Evolutionary conservation across 441 rosid genomes (phyloP), one percentile per base, ranked within the genome.

Genomic region (Bocquillonia castaneifolia): DNA sequence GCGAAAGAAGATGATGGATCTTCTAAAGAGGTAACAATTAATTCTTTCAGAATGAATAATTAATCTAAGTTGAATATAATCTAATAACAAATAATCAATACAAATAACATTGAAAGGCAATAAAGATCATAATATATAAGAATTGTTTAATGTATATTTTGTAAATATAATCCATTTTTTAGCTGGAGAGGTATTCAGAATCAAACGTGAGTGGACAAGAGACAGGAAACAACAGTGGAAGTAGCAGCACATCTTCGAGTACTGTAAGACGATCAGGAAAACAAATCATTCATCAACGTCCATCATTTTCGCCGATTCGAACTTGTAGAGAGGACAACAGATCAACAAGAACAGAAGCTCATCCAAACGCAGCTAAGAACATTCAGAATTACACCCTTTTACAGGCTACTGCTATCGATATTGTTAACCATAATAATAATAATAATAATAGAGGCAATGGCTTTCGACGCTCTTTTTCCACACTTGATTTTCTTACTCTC

Each of bases 321-420:
- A 37, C 81, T 31, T 44, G n/a, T 18, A 23, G 69, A 20, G 40
- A 56, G 29, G 61, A 26, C 10, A 55, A 72, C 64, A 54, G 70
- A 31, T 60, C 74, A 1, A 50, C 70, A 0, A 71, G 71, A 60
- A 81, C 86, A 0, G 88, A 80, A 62, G 86, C 76, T 62, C 91
- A 83, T 66, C 91, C 88, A 0, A 86, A 81, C 75, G 90, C 90
- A 8, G 37, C 72, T 23, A 83, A 73, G 77, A 88, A 84, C 68
- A 77, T 84, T 63, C 88, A 88, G 71, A 82, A 84, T 64, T 77
- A 45, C 68, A 75, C 87, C 34, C 88, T 84, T 37, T 70, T 84
- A 58, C 84, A 84, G 66, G 89, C 91, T 20, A 81, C 93, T 13
- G 74, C 84, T 17, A 68, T 82, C 3, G 93, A 86, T 65, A 84